These are phyloP conservation scores for Mortierella sp. DNA, from an alignment of 371 early-diverging fungal genomes.

Conservation along the genomic window DNA sequence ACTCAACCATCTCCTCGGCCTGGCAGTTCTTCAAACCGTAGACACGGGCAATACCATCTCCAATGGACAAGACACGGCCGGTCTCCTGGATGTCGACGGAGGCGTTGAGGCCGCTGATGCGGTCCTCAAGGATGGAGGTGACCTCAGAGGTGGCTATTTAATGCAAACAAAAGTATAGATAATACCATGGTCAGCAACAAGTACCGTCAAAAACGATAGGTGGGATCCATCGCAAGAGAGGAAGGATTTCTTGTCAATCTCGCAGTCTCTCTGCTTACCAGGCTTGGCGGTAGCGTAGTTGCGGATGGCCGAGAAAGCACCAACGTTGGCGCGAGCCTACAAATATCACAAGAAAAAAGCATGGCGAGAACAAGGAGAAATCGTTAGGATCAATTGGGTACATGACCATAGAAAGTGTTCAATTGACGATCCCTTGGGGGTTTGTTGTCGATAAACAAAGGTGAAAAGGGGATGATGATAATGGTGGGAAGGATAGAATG, in stretches of 20 bases:
- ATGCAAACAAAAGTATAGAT: conserved; percentile 65
- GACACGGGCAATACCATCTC: conserved; percentile 99
- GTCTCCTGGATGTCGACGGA: conserved; percentile 93
- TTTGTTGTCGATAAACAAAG: too few species aligned
- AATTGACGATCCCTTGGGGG: not conserved
- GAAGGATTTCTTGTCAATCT: not conserved
- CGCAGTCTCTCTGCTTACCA: conserved; percentile 32
- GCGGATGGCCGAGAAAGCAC: conserved; percentile 66
- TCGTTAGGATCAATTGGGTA: not conserved
- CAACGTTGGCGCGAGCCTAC: conserved; percentile 70
- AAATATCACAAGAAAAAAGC: not conserved
- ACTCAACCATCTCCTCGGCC: conserved; percentile 99
- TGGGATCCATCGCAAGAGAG: not conserved
- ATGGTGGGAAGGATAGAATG: not conserved
- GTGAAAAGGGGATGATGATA: not conserved
- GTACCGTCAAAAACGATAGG: conserved; percentile 57
- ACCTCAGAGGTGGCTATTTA: conserved; percentile 62
- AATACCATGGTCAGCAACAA: conserved; percentile 60
- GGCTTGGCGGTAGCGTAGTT: conserved; percentile 74
- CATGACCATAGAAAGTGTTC: too few species aligned
- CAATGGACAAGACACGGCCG: conserved; percentile 97
- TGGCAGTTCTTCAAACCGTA: conserved; percentile 97
- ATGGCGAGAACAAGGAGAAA: not conserved
- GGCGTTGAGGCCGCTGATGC: conserved; percentile 86
- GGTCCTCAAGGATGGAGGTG: conserved; percentile 72